Conservation (phyloP, 352 stramenopile species). For the Pythium periplocum region DNA sequence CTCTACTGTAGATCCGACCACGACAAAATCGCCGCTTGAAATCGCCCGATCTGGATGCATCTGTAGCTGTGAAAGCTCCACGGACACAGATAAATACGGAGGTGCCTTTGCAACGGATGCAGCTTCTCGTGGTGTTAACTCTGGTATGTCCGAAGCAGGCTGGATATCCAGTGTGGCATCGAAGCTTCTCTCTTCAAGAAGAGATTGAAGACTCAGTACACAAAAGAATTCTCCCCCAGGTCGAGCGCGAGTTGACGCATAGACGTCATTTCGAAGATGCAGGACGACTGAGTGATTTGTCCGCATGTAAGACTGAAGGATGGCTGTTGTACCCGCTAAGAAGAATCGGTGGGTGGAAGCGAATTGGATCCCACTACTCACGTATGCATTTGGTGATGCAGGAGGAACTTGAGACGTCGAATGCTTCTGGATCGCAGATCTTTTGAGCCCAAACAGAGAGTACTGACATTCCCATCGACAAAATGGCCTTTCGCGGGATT, state of each 20-base stretch:
- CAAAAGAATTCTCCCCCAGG: constrained; percentile 45
- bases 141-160: constrained; percentile 14
- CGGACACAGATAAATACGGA: constrained; percentile 47
- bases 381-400: no score
- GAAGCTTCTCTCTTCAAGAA: constrained; percentile 29
- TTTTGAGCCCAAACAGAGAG: constrained; percentile 41
- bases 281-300: constrained; percentile 28
- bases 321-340: constrained; percentile 22
- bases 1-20: constrained; percentile 35
- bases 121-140: constrained; percentile 51
- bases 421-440: constrained; percentile 44
- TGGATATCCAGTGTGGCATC: constrained; percentile 50
- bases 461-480: constrained; percentile 76
- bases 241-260: constrained; percentile 47
- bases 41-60: constrained; percentile 34
- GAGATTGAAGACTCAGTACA: constrained; percentile 26
- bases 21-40: constrained; percentile 32
- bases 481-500: constrained; percentile 46
- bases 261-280: constrained; percentile 68
- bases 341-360: constrained; percentile 66
- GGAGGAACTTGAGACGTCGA: no score
- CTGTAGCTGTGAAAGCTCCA: constrained; percentile 32
- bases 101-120: constrained; percentile 25
- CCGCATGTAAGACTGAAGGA: constrained; percentile 30
- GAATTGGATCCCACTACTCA: constrained; percentile 30